phyloP scores from a whole-genome alignment of 208 protist genomes.

The Leishmania tropica region DNA sequence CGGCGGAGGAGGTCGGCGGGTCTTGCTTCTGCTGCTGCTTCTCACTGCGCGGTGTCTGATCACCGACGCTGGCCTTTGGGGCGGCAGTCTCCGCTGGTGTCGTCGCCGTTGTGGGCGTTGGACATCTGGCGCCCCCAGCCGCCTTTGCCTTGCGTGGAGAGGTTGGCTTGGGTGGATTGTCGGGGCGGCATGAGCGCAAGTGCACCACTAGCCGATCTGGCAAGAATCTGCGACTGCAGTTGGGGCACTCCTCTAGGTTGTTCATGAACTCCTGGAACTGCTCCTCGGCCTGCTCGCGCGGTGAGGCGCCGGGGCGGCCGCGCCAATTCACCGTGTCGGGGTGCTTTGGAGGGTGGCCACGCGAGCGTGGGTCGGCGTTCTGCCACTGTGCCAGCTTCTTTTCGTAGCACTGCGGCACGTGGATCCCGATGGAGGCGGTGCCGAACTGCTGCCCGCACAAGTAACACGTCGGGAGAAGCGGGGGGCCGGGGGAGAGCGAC shows the following conservation, averaged over 20 bases:
- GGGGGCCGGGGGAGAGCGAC: constrained; percentile 32
- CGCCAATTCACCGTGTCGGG: constrained; percentile 76
- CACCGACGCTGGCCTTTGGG: neutral
- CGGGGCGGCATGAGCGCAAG: constrained; percentile 86
- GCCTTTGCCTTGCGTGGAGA: constrained; percentile 4
- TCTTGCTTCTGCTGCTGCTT: neutral
- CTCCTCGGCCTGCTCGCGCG: constrained; percentile 76
- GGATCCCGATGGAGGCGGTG: constrained; percentile 80
- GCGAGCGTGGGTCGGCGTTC: constrained; percentile 59
- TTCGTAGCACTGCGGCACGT: constrained; percentile 88
- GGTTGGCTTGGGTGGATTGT: constrained; percentile 48
- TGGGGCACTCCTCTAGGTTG: constrained; percentile 88
- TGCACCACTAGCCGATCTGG: constrained; percentile 91
- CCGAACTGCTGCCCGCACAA: constrained; percentile 90
- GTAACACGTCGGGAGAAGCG: constrained; percentile 78
- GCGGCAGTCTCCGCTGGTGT: neutral
- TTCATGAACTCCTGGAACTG: constrained; percentile 90
- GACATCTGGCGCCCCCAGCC: neutral
- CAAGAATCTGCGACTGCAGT: constrained; percentile 90
- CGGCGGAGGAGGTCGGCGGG: neutral
- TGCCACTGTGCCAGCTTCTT: constrained; percentile 90
- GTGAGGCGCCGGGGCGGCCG: constrained; percentile 21
- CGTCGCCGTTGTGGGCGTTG: neutral
- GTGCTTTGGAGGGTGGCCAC: constrained; percentile 72
- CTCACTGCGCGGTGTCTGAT: neutral